Conservation (phyloP, 1,284 basidiomycete genomes). For the Inonotus hispidus region DNA sequence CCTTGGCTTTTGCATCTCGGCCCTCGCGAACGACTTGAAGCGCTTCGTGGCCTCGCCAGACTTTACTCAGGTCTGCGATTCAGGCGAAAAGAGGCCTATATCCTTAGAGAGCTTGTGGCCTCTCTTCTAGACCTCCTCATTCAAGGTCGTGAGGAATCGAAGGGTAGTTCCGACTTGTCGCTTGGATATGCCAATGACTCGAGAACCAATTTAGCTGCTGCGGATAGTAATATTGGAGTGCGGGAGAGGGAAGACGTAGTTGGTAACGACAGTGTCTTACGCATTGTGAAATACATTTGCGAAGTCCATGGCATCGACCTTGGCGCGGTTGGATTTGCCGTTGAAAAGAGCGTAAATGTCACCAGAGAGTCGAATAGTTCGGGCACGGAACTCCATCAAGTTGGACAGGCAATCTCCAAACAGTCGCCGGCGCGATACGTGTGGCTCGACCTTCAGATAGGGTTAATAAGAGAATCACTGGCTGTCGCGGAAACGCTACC, state of each 20-base stretch:
- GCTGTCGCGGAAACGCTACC: constrained; percentile 88
- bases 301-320: constrained; percentile 76
- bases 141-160: constrained; percentile 66
- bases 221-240: constrained; percentile 55
- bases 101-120: constrained; percentile 79
- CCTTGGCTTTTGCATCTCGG: constrained; percentile 83
- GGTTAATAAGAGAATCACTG: constrained; percentile 86
- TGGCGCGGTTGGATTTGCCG: constrained; percentile 44
- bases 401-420: constrained; percentile 21
- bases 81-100: constrained; percentile 78
- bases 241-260: constrained; percentile 65
- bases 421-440: constrained; percentile 59
- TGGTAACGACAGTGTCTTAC: constrained; percentile 76
- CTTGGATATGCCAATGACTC: constrained; percentile 39
- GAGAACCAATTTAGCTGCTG: constrained; percentile 41
- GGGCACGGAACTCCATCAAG: background rate
- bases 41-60: constrained; percentile 66
- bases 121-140: constrained; percentile 77
- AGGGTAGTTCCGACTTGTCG: constrained; percentile 27
- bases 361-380: background rate
- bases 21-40: constrained; percentile 64
- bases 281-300: constrained; percentile 68
- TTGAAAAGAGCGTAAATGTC: background rate
- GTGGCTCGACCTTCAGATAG: constrained; percentile 92
- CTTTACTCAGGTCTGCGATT: constrained; percentile 77